Percentiles rank a stretch among this genome's conserved stretches.
Evolutionary conservation across 495 filamentous ascomycete genomes (phyloP).

Genomic region (Lentithecium fluviatile): DNA sequence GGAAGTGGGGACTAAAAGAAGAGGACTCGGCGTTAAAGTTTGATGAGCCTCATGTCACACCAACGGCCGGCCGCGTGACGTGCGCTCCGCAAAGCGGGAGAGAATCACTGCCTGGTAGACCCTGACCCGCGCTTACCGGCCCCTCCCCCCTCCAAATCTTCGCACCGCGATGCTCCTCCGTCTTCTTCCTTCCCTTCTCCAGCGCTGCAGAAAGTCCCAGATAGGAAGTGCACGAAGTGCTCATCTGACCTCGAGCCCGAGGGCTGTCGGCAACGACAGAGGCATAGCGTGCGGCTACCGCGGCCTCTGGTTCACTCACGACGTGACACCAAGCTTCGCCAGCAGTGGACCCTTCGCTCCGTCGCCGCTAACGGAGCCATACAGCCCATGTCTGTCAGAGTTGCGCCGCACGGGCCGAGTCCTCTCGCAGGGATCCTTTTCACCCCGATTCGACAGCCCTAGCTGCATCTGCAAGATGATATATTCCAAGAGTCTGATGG

Average conservation of each 20-base stretch:
- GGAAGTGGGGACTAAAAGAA: background rate
- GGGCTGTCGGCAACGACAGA: background rate
- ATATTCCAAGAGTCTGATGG: too few species aligned
- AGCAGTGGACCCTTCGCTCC: background rate
- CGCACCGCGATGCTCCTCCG: background rate
- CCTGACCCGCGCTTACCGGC: conserved; percentile 12
- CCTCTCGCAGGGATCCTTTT: too few species aligned
- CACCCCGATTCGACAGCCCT: too few species aligned
- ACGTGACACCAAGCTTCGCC: background rate
- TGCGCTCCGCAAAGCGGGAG: too few species aligned
- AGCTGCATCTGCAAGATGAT: too few species aligned
- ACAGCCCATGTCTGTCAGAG: too few species aligned
- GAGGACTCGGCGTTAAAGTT: background rate
- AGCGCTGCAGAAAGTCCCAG: background rate
- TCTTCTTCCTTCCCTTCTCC: background rate
- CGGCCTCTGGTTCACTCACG: conserved; percentile 12
- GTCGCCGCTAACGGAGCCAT: background rate
- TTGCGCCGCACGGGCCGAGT: too few species aligned
- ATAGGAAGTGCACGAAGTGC: conserved; percentile 9
- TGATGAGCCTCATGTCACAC: conserved; percentile 9
- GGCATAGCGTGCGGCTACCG: conserved; percentile 23
- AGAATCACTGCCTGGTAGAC: background rate
- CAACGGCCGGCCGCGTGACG: conserved; percentile 6
- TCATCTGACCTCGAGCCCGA: conserved; percentile 17
- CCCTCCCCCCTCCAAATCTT: background rate